A percentile compares a stretch with the other conserved stretches of the same genome.
These are phyloP conservation scores for Halophytophthora batemanensis DNA, from an alignment of 352 stramenopile genomes.

Conservation along the genomic window DNA sequence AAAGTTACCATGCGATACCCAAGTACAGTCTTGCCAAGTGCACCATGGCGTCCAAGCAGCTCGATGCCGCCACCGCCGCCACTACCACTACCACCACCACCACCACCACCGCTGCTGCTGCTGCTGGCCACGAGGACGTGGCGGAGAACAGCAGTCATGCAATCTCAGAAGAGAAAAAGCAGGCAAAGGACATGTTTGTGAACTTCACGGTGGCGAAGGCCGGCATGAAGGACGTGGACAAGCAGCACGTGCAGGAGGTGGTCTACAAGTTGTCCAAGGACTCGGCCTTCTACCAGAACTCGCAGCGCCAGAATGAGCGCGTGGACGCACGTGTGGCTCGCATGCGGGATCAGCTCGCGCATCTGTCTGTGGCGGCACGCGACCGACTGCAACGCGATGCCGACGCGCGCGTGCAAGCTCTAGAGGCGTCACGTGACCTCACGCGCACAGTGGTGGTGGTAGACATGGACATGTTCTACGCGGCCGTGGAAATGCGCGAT, in stretches of 20 bases:
- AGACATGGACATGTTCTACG: slow-evolving; percentile 99
- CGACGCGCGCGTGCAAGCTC: slow-evolving; percentile 39
- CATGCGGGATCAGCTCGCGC: slow-evolving; percentile 66
- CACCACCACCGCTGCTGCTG: slow-evolving; percentile 6
- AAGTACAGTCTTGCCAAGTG: too few relatives aligned
- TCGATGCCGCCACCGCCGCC: too few relatives aligned
- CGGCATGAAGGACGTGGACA: slow-evolving; percentile 88
- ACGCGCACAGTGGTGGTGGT: slow-evolving; percentile 84
- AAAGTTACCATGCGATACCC: too few relatives aligned
- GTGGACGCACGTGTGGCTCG: slow-evolving; percentile 77
- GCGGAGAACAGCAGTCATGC: not conserved
- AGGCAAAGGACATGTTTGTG: slow-evolving; percentile 61
- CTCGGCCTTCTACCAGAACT: slow-evolving; percentile 92
- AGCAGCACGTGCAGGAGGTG: slow-evolving; percentile 89
- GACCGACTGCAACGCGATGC: slow-evolving; percentile 37
- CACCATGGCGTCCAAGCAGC: not conserved
- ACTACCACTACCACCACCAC: too few relatives aligned
- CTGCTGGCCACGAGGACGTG: not conserved
- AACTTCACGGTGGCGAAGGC: slow-evolving; percentile 80
- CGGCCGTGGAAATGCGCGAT: slow-evolving; percentile 94
- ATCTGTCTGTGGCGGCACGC: slow-evolving; percentile 38
- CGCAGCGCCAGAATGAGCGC: slow-evolving; percentile 84
- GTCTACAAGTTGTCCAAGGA: slow-evolving; percentile 94
- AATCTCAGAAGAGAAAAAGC: slow-evolving; percentile 2
- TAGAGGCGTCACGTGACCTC: slow-evolving; percentile 55